Evolutionary conservation across 441 rosid species (phyloP).

Genomic region (Pelargonium citronellum): DNA sequence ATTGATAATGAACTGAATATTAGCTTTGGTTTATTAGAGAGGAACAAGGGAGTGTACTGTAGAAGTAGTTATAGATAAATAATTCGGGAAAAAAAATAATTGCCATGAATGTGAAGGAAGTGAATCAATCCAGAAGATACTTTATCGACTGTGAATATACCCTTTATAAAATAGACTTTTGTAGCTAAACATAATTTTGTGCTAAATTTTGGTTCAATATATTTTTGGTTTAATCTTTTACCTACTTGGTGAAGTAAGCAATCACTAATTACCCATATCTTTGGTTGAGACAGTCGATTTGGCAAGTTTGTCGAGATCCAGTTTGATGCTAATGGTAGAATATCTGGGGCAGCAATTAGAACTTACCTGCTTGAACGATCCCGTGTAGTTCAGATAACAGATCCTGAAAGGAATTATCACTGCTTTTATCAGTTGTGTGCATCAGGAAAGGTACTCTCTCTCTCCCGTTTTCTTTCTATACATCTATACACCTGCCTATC

Average conservation of each 20-base stretch:
- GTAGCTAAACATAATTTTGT: neutral
- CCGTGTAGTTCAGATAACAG: conserved; percentile 73
- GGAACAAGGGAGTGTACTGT: neutral
- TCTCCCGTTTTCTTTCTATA: too few relatives aligned
- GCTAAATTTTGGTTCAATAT: neutral
- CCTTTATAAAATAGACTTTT: neutral
- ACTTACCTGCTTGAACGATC: conserved; percentile 72
- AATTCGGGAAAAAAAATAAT: neutral
- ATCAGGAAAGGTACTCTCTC: conserved; percentile 6
- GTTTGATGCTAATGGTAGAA: conserved; percentile 53
- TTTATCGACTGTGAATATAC: neutral
- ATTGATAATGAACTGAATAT: neutral
- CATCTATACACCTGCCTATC: too few relatives aligned
- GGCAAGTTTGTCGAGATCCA: conserved; percentile 81
- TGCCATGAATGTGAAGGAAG: neutral
- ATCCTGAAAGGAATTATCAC: conserved; percentile 79
- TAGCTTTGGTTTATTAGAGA: neutral
- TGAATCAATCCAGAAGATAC: too few relatives aligned
- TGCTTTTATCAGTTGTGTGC: conserved; percentile 82
- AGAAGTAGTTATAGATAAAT: neutral
- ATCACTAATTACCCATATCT: neutral
- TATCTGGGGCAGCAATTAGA: conserved; percentile 75
- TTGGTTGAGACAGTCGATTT: conserved; percentile 43
- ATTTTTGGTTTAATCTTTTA: neutral
- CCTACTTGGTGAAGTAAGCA: neutral